These are phyloP conservation scores for Chaetomiaceae sp. DNA, from an alignment of 2,329 filamentous ascomycete species.

Conservation along the genomic window DNA sequence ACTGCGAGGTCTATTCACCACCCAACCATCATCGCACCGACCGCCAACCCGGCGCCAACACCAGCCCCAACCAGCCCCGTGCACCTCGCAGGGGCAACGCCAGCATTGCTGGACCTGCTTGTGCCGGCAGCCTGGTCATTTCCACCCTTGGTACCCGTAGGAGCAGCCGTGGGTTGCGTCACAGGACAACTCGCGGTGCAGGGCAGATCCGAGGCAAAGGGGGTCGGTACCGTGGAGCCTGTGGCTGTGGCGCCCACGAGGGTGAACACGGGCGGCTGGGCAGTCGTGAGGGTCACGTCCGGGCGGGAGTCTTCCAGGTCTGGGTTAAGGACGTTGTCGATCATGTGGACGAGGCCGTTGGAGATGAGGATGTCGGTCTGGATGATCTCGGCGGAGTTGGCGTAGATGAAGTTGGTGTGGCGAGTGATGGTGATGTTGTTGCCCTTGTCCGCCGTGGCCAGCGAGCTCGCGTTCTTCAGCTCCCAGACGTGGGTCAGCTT, in stretches of 20 bases:
- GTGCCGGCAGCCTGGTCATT: neutral
- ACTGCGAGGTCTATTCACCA: too few relatives aligned
- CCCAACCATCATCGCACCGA: slow-evolving; percentile 11
- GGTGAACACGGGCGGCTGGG: slow-evolving; percentile 33
- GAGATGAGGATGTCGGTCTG: slow-evolving; percentile 48
- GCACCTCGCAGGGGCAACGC: slow-evolving; percentile 12
- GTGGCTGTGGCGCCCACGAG: slow-evolving; percentile 23
- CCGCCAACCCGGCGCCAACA: slow-evolving; percentile 8
- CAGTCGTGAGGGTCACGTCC: slow-evolving; percentile 32
- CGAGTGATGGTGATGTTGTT: slow-evolving; percentile 44
- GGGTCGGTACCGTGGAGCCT: slow-evolving; percentile 20
- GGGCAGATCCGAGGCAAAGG: slow-evolving; percentile 40
- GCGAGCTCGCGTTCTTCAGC: slow-evolving; percentile 42
- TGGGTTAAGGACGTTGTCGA: slow-evolving; percentile 50
- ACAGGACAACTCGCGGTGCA: slow-evolving; percentile 31
- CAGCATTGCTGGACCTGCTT: slow-evolving; percentile 11
- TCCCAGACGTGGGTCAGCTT: slow-evolving; percentile 47
- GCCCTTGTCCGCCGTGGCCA: slow-evolving; percentile 31
- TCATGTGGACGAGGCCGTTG: slow-evolving; percentile 55
- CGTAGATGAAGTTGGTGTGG: slow-evolving; percentile 37
- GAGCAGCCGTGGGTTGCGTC: neutral
- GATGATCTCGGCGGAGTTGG: slow-evolving; percentile 49
- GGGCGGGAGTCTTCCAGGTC: slow-evolving; percentile 33
- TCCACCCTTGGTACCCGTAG: neutral
- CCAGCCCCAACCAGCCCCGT: slow-evolving; percentile 17